Base-by-base conservation (phyloP, 2,329 filamentous ascomycete genomes). In the Neoascochyta sp. region DNA sequence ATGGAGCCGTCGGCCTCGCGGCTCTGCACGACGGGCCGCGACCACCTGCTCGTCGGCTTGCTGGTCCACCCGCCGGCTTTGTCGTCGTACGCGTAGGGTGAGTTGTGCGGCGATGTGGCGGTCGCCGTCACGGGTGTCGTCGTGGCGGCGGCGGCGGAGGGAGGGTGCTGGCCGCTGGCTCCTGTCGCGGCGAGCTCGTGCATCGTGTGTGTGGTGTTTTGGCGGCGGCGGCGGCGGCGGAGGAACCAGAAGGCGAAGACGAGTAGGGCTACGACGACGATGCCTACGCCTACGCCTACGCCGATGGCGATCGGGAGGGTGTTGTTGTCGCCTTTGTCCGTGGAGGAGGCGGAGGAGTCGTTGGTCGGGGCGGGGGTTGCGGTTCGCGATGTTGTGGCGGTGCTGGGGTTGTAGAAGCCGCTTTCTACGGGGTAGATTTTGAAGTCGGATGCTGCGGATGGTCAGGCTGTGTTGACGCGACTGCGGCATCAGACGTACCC, bases 291-390 rank as follows among this genome's bases (percentile, higher is more conserved):
- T 4, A 44, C 34, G 4, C 35, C 41, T 1, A 47, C 29, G 3
- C 43, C 41, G 11, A 39, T 26, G 28, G 37, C 43, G 26, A 49
- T 38, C 7, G 38, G 34, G 6, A 34, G 30, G 10, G 34, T 36
- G 20, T 41, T 39, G 9, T 34, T 39, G 18, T 21, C 17, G 5
- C 22, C 13, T 22, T 23, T 22, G 11, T 22, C 19, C 13, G 32
- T 21, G 10, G 26, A 23, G 22, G 24, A 29, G 20, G 18, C 18
- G n/a, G 27, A 14, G 12, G 7, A 18, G 22, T 15, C 22, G 24
- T 16, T 21, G 14, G 25, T 38, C 14, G 34, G 12, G 22, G 16
- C 13, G 7, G 15, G n/a, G 27, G 22, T 29, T 33, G 21, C 11
- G 26, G 24, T 36, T 16, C 14, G 9, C 16, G 27, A 24, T 10